phyloP scores from a whole-genome alignment of 1,139 yeast species.

The Debaryomyces subglobosus region DNA sequence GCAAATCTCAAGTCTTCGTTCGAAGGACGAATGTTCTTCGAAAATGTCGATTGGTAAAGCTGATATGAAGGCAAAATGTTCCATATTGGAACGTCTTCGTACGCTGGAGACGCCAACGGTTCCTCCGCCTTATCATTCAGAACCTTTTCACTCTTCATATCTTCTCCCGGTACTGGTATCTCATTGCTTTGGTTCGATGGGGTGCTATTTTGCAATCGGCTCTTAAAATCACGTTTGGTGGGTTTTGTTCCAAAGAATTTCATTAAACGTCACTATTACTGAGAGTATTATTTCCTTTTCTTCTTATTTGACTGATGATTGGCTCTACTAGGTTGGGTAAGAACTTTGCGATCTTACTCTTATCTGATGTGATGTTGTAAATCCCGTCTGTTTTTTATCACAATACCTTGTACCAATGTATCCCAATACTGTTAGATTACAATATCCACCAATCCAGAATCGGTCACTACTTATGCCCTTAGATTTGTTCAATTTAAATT shows the following conservation, averaged over 20 bases:
- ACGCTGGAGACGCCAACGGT: slow-evolving; percentile 4
- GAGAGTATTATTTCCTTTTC: not conserved
- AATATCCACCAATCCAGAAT: not conserved
- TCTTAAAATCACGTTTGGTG: not conserved
- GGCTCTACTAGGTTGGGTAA: not conserved
- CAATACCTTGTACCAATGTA: not conserved
- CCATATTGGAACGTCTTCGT: slow-evolving; percentile 31
- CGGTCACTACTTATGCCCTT: not conserved
- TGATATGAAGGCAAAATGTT: slow-evolving; percentile 48
- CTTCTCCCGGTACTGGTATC: not conserved
- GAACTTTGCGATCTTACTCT: not conserved
- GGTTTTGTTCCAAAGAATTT: slow-evolving; percentile 3
- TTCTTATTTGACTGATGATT: not conserved
- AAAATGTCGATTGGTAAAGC: slow-evolving; percentile 43
- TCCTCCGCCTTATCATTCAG: not conserved
- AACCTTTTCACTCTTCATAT: not conserved
- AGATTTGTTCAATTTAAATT: not conserved
- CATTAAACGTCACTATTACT: not conserved
- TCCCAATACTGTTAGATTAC: not conserved
- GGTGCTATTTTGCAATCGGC: not conserved
- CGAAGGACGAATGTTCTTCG: slow-evolving; percentile 39
- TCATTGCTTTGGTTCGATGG: not conserved
- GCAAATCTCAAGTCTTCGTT: slow-evolving; percentile 33
- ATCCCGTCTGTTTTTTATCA: not conserved
- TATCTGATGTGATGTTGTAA: not conserved